Base-by-base conservation (phyloP, 768 basidiomycete genomes). In the Amanita phalloides region DNA sequence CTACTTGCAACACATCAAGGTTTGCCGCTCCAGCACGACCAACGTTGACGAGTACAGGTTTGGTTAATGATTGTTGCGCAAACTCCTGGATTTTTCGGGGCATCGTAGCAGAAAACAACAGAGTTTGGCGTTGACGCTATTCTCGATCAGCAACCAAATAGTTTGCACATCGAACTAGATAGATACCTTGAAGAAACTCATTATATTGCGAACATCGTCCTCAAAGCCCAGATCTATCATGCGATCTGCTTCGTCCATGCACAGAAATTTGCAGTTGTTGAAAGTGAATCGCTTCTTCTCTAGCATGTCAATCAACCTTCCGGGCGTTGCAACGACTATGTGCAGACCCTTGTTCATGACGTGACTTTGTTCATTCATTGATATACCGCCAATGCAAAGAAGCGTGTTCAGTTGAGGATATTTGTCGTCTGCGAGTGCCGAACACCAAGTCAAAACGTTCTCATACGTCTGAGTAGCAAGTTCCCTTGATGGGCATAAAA, bases 201-300 rank as follows among this genome's bases (percentile, higher is more conserved):
- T 97, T 61, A 99, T 96, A 61, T 93, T 96, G 53, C 96, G 77
- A 28, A 99, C 94, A 59, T 99, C 96, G 55, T 99, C 96, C 67
- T 99, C 96, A 61, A 99, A 99, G 0, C 96, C 96, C 64, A 97
- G 74, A 63, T 99, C 96, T 54, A 99, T 93, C 96, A 99, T 99
- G 53, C 96, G 75, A 68, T 99, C 96, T 0, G 96, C 96, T 68
- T 99, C 96, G 68, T 99, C 96, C 91, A 99, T 93, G 64, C 94
- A 97, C 9, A 99, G 70, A 64, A 82, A 96, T 72, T 91, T 93
- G 84, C 94, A 97, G 56, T 84, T 86, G 55, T 88, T 86, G 64
- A 98, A 86, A 4, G 86, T 90, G 60, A 99, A 89, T 56, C 83
- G 78, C 66, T 81, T 89, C 74, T 97, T 98, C 67, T 96, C 93